Percentiles rank a stretch among this genome's conserved stretches.
Evolutionary conservation across 345 rosid species (phyloP).

Genomic region (Citrus inodora): DNA sequence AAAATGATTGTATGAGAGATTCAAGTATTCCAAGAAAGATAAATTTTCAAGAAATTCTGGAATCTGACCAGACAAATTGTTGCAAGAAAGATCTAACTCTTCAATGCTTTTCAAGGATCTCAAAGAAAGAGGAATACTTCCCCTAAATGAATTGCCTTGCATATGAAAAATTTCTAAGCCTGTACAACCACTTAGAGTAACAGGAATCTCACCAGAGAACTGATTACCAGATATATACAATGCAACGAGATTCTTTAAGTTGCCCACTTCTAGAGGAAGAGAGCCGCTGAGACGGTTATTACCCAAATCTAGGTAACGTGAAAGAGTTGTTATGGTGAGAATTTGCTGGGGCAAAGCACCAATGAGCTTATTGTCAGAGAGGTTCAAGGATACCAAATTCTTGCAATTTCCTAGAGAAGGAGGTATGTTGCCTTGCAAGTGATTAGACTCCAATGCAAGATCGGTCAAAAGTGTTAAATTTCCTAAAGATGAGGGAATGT

Average conservation of each 20-base stretch:
- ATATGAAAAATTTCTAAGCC: background rate
- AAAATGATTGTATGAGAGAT: background rate
- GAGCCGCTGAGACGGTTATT: background rate
- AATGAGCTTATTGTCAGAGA: background rate
- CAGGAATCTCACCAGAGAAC: background rate
- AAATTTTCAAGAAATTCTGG: background rate
- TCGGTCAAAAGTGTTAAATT: background rate
- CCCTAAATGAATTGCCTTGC: background rate
- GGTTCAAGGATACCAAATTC: background rate
- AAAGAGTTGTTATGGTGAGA: background rate
- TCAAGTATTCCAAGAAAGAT: background rate
- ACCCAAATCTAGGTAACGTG: background rate
- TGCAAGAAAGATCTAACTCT: background rate
- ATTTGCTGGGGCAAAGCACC: background rate
- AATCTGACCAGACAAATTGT: background rate
- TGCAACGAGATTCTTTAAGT: background rate
- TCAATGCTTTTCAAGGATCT: background rate
- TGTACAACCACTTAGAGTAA: background rate
- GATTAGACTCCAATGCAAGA: fast-evolving
- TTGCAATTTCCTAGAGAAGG: background rate
- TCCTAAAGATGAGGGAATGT: background rate
- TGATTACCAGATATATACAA: too few relatives aligned
- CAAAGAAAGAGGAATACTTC: background rate
- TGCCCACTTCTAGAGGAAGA: background rate
- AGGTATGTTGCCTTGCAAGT: background rate